Evolutionary conservation across 257 asterid genomes (phyloP).

Genomic region (Leonotis leonurus): DNA sequence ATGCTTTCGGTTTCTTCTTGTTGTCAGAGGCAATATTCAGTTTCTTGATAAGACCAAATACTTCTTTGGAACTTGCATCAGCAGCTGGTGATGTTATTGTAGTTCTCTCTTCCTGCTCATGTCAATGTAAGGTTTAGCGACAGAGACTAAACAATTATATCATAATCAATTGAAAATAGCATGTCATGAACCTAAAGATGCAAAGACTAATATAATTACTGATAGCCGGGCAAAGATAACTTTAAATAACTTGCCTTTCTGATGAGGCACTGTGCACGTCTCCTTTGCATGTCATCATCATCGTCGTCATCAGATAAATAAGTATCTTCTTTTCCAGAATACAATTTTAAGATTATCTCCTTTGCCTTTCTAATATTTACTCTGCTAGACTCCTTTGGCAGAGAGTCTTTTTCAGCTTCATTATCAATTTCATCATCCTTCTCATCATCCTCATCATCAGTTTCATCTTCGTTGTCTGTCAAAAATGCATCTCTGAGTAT

Average conservation of each 20-base stretch:
- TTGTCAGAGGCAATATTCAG: constrained; percentile 56
- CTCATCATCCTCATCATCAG: constrained; percentile 46
- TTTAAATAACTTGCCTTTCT: constrained; percentile 46
- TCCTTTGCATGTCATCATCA: constrained; percentile 49
- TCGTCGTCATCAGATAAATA: constrained; percentile 61
- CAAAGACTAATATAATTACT: background rate
- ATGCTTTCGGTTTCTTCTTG: constrained; percentile 63
- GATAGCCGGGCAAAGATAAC: background rate
- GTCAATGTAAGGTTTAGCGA: constrained; percentile 2
- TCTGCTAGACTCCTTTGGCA: constrained; percentile 32
- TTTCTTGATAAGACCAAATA: constrained; percentile 83
- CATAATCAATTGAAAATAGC: background rate
- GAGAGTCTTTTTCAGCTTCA: constrained; percentile 35
- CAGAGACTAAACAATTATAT: background rate
- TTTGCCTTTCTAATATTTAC: constrained; percentile 55
- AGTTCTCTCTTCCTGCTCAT: constrained; percentile 54
- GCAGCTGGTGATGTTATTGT: constrained; percentile 51
- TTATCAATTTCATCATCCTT: constrained; percentile 40
- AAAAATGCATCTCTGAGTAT: constrained; percentile 37
- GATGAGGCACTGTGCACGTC: constrained; percentile 37
- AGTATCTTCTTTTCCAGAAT: constrained; percentile 64
- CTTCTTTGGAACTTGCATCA: constrained; percentile 76
- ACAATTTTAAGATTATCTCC: constrained; percentile 60
- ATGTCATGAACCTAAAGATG: background rate
- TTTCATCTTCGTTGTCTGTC: constrained; percentile 41